Evolutionary conservation across 257 asterid genomes (phyloP).

Genomic region (Fraxinus anomala): DNA sequence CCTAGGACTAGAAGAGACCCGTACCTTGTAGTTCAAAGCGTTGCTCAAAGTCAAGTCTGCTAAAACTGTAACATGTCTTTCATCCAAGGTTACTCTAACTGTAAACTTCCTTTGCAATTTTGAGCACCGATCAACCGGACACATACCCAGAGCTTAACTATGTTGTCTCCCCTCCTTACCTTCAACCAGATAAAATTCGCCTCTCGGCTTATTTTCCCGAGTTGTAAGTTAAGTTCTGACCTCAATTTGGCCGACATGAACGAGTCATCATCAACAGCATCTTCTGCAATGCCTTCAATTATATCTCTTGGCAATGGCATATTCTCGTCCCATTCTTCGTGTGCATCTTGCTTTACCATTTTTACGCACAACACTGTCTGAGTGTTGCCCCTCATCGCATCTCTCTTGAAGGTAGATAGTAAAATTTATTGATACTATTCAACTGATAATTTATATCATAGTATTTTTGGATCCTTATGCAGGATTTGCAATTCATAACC

Average conservation of each 20-base stretch:
- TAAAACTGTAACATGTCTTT: conserved; percentile 51
- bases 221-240: conserved; percentile 35
- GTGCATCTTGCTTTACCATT: conserved; percentile 42
- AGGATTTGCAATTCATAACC: background rate
- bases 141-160: conserved; percentile 39
- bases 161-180: conserved; percentile 49
- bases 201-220: conserved; percentile 37
- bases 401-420: background rate
- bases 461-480: background rate
- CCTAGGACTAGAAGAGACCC: background rate
- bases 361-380: conserved; percentile 43
- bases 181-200: conserved; percentile 44
- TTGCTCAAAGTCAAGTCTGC: conserved; percentile 49
- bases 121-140: conserved; percentile 30
- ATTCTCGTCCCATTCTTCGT: conserved; percentile 51
- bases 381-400: conserved; percentile 27
- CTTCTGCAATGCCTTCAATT: conserved; percentile 44
- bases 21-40: conserved; percentile 56
- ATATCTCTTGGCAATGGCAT: conserved; percentile 65
- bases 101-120: conserved; percentile 44
- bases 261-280: conserved; percentile 28
- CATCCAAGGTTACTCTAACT: conserved; percentile 50
- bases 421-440: background rate
- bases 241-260: conserved; percentile 43
- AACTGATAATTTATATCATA: conserved; percentile 5